A percentile compares a stretch with the other conserved stretches of the same genome.
Conservation (phyloP, 2,329 filamentous ascomycete species). For the Exophiala sp. region DNA sequence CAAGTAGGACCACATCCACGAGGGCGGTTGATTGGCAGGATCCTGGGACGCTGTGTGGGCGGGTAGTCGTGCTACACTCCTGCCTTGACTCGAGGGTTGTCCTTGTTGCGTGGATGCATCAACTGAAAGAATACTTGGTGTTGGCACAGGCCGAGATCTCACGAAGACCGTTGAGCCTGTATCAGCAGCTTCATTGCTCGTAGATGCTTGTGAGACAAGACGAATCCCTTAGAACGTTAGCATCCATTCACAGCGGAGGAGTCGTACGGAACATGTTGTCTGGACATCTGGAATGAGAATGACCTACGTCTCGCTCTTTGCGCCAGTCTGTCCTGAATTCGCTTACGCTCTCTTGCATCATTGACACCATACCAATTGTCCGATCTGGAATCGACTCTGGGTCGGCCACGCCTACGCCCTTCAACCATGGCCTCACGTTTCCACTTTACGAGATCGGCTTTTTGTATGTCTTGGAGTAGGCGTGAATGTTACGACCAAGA, state of each 20-base stretch:
- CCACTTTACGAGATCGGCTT: too few species aligned
- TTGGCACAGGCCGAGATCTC: too few species aligned
- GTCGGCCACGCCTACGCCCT: background rate
- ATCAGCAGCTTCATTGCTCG: too few species aligned
- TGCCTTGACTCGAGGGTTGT: too few species aligned
- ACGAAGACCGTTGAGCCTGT: too few species aligned
- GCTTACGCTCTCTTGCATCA: conserved; percentile 37
- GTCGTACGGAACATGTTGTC: background rate
- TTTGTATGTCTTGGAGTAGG: too few species aligned
- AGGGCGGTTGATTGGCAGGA: background rate
- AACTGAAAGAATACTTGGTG: too few species aligned
- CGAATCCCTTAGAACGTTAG: background rate
- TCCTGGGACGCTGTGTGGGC: too few species aligned
- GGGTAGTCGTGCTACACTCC: too few species aligned
- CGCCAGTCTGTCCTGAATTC: conserved; percentile 38
- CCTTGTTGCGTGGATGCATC: too few species aligned
- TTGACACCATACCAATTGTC: conserved; percentile 33
- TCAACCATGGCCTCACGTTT: background rate
- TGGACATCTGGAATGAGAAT: too few species aligned
- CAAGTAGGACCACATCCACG: background rate
- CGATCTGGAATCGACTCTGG: background rate
- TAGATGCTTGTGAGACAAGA: background rate
- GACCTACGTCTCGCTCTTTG: conserved; percentile 35
- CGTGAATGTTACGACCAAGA: too few species aligned
- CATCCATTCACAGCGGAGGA: background rate